Evolutionary conservation across 176 grass and related monocot species (phyloP), one percentile per base, ranked within the genome.

Genomic region (Microstegium vimineum): DNA sequence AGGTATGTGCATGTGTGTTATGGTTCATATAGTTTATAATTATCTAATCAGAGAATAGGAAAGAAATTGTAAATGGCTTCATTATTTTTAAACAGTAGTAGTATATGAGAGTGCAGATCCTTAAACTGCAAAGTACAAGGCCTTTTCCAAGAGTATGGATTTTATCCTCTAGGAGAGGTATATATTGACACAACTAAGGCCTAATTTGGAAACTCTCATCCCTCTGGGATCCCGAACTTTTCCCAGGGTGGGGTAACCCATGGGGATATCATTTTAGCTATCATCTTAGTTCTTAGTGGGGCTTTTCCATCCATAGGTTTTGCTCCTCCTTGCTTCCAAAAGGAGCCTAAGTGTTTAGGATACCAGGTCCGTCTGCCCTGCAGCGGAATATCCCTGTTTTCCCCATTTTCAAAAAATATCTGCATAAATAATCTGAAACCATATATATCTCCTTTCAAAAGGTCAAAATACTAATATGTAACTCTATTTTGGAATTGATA

Each of bases 1-100:
- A 42, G 74, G 94, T 97, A 79, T 57, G 81, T 72, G 23, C 38
- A 32, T 62, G 18, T 56, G 46, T 38, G 65, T 38, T 26, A 46
- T 81, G 63, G 23, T 75, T 75, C 61, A 47, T 62, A 41, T 62
- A 41, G 38, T 61, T 69, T 60, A 60, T 60, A 46, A 34, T 67
- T 3, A 74, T 35, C 2, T 33, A n/a, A 73, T 63, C 0, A 1
- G 1, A 81, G 45, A 77, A 82, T 37, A 46, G 12, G 30, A 2
- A 51, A 38, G 33, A 14, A 35, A 35, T 27, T 51, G 26, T 30
- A 38, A 32, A 60, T 38, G 60, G 34, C 5, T 59, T 60, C 6
- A 62, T 52, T 37, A 76, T 37, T 32, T 76, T 49, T 18, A 38
- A 38, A 62, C 38, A 71, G 18, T 71, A 71, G 61, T 8, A 51